Percentiles rank a stretch among this genome's conserved stretches.
These are phyloP conservation scores for Thalassiosira ordinaria DNA, from an alignment of 352 stramenopile genomes.

Conservation along the genomic window DNA sequence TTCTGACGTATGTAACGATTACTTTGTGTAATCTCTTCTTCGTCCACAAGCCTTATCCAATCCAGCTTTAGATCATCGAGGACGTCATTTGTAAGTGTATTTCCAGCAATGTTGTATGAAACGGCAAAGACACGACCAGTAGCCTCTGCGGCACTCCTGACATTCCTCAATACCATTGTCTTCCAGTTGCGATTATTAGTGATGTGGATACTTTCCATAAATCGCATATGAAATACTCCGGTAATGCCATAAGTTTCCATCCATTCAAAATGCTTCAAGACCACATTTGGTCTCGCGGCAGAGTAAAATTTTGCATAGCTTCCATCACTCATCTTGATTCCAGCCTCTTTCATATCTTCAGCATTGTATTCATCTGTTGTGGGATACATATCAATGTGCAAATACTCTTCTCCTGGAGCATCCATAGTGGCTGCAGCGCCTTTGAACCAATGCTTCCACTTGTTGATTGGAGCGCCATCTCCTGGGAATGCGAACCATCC, in stretches of 20 bases:
- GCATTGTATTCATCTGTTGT: conserved; percentile 52
- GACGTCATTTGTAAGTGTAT: conserved; percentile 23
- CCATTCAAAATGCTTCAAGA: conserved; percentile 67
- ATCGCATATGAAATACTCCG: conserved; percentile 61
- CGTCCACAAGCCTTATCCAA: conserved; percentile 62
- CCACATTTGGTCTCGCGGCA: conserved; percentile 32
- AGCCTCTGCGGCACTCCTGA: conserved; percentile 38
- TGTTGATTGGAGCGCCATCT: conserved; percentile 49
- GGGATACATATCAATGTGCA: conserved; percentile 57
- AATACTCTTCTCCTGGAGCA: conserved; percentile 25
- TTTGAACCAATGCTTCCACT: conserved; percentile 61
- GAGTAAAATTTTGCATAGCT: conserved; percentile 52
- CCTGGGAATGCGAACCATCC: conserved; percentile 57
- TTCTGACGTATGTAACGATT: conserved; percentile 53
- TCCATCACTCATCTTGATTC: conserved; percentile 45
- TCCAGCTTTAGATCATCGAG: conserved; percentile 54
- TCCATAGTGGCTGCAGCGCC: not conserved
- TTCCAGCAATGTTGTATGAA: conserved; percentile 58
- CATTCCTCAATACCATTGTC: conserved; percentile 55
- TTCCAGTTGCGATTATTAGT: conserved; percentile 24
- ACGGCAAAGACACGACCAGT: conserved; percentile 59
- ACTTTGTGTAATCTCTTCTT: conserved; percentile 55
- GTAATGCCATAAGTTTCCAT: conserved; percentile 62
- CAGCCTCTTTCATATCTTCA: conserved; percentile 46
- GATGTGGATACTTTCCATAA: conserved; percentile 40